phyloP scores from a whole-genome alignment of 2,329 filamentous ascomycete genomes.

The Geoglossum cookeanum region DNA sequence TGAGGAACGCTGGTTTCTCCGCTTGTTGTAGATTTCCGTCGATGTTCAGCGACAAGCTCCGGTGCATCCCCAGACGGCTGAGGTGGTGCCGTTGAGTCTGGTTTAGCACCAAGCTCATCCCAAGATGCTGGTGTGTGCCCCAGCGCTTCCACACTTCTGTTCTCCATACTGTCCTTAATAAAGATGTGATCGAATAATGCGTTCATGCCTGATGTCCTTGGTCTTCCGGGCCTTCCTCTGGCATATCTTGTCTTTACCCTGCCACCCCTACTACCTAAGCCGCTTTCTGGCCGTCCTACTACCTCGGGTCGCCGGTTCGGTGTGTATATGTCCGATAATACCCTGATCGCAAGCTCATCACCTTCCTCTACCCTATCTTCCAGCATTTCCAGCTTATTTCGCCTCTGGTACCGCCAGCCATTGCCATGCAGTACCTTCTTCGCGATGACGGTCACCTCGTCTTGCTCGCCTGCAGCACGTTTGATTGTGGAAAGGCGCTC shows the following conservation, averaged over 20 bases:
- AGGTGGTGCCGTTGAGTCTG: not conserved
- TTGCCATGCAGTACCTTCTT: conserved; percentile 9
- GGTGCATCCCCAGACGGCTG: not conserved
- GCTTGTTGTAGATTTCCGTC: not conserved
- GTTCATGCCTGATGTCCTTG: not conserved
- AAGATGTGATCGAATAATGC: not conserved
- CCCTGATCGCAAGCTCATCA: not conserved
- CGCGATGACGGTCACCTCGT: conserved; percentile 43
- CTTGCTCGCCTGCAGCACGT: conserved; percentile 40
- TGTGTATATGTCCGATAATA: not conserved
- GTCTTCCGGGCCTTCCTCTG: not conserved
- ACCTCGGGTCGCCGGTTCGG: not conserved
- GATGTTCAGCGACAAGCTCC: not conserved
- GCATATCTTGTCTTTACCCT: not conserved
- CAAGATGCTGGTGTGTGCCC: not conserved
- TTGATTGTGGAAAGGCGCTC: conserved; percentile 48
- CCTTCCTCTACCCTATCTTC: not conserved
- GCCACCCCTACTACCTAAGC: not conserved
- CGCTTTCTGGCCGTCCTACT: not conserved
- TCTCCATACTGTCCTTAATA: not conserved
- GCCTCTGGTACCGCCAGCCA: conserved; percentile 1
- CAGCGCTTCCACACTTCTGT: not conserved
- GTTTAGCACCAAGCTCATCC: not conserved
- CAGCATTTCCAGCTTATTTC: not conserved
- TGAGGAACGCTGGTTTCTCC: not conserved